Percentiles rank a stretch among this genome's conserved stretches.
phyloP scores from a whole-genome alignment of 2,329 filamentous ascomycete genomes.

The Aspergillus latus region DNA sequence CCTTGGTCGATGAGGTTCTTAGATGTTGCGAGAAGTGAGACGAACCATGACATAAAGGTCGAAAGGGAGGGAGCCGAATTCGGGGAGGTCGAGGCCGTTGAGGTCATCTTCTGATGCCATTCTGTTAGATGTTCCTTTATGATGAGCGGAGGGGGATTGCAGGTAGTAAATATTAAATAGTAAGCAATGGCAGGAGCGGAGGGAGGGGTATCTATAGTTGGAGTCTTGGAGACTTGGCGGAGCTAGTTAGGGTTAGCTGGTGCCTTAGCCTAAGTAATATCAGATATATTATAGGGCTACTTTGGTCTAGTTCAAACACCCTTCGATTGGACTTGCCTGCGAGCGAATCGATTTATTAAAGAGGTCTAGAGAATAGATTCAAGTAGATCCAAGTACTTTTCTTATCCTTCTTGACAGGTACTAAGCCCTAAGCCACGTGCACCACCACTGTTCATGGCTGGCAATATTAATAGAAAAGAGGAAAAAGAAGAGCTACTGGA shows the following conservation, averaged over 20 bases:
- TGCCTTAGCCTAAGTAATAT: background rate
- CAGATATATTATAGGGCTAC: background rate
- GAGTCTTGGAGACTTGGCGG: background rate
- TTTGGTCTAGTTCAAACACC: background rate
- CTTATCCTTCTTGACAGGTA: too few species aligned
- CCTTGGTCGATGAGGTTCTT: background rate
- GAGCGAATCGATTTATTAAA: too few species aligned
- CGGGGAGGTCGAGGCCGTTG: constrained; percentile 1
- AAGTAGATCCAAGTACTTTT: too few species aligned
- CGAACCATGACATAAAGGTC: constrained; percentile 1
- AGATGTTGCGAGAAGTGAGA: background rate
- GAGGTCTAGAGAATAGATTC: too few species aligned
- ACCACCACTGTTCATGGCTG: too few species aligned
- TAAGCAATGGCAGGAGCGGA: background rate
- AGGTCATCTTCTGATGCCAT: constrained; percentile 1
- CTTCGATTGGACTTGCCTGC: too few species aligned
- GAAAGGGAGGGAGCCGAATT: constrained; percentile 11
- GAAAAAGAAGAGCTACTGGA: too few species aligned
- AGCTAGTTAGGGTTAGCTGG: background rate
- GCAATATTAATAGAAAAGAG: too few species aligned
- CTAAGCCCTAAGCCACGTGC: too few species aligned
- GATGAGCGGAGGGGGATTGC: background rate
- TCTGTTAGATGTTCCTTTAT: background rate
- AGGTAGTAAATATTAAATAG: background rate
- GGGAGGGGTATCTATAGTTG: background rate